Evolutionary conservation across 805 yeast genomes (phyloP).

Genomic region (Starmera pachycereana): DNA sequence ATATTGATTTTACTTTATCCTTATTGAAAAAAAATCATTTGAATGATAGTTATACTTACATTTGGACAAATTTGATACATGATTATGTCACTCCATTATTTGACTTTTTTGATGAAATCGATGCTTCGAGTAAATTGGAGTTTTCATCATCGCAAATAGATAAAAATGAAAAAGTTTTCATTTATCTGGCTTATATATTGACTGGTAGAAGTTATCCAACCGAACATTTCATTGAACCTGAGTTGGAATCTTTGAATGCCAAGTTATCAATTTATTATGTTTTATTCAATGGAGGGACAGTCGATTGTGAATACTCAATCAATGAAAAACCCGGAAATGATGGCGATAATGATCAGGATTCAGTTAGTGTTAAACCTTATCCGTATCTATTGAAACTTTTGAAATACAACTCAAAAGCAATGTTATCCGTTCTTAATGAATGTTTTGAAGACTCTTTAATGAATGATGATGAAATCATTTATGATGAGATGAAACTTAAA

Average conservation of each 20-base stretch:
- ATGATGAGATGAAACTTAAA: conserved; percentile 15
- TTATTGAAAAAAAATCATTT: conserved; percentile 48
- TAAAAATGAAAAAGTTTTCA: conserved; percentile 27
- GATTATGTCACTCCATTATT: conserved; percentile 68
- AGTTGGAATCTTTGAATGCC: conserved; percentile 25
- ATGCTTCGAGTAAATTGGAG: conserved; percentile 7
- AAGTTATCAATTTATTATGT: conserved; percentile 44
- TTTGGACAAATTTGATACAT: conserved; percentile 59
- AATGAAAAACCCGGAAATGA: conserved; percentile 19
- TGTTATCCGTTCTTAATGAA: conserved; percentile 64
- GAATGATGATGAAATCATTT: conserved; percentile 44
- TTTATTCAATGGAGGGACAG: conserved; percentile 46
- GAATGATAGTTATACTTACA: conserved; percentile 52
- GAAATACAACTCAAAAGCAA: conserved; percentile 43
- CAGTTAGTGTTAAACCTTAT: conserved; percentile 32
- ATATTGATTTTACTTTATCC: conserved; percentile 64
- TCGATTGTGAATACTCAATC: conserved; percentile 33
- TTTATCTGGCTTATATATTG: conserved; percentile 57
- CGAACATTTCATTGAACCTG: conserved; percentile 33
- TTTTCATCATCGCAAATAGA: no score
- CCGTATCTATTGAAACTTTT: conserved; percentile 60
- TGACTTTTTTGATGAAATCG: conserved; percentile 38
- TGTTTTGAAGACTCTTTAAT: conserved; percentile 72
- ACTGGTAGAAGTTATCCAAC: conserved; percentile 81
- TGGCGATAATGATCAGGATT: conserved; percentile 16